A percentile compares a stretch with the other conserved stretches of the same genome.
Conservation (phyloP, 2,329 filamentous ascomycete genomes). For the Aspergillus floridensis region DNA sequence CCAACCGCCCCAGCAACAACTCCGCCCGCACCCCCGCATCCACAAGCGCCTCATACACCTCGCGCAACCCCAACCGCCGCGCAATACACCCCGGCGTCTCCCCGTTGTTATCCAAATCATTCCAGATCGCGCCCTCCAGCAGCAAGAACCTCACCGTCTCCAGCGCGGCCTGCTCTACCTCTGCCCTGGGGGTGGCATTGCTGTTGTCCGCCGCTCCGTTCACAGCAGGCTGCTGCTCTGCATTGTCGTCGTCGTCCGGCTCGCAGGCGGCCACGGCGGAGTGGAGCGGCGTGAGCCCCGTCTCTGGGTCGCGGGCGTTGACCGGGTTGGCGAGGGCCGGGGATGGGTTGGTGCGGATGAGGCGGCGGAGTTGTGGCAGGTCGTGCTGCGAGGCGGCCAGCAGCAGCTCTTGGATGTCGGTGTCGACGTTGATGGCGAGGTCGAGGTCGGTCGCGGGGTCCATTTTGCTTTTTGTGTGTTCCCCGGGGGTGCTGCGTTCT, state of each 20-base stretch:
- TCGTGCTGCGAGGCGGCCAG: conserved; percentile 68
- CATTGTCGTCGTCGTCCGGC: conserved; percentile 29
- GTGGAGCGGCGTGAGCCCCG: conserved; percentile 84
- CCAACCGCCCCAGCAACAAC: conserved; percentile 76
- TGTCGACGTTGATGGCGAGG: conserved; percentile 35
- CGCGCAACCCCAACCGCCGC: conserved; percentile 61
- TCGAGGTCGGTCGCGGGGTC: conserved; percentile 4
- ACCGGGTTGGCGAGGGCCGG: conserved; percentile 51
- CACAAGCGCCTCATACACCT: conserved; percentile 78
- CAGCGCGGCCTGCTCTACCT: conserved; percentile 46
- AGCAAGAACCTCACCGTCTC: conserved; percentile 74
- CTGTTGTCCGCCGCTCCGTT: conserved; percentile 23
- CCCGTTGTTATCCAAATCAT: conserved; percentile 79
- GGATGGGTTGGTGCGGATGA: conserved; percentile 57
- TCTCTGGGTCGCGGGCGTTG: conserved; percentile 78
- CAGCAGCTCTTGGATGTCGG: conserved; percentile 58
- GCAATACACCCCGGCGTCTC: conserved; percentile 93
- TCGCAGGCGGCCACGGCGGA: conserved; percentile 79
- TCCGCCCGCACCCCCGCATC: conserved; percentile 90
- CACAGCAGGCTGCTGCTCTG: conserved; percentile 7
- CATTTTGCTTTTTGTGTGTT: background rate
- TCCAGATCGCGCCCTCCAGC: conserved; percentile 92
- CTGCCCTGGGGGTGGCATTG: conserved; percentile 10
- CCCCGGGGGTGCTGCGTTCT: background rate
- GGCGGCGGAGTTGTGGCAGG: conserved; percentile 62